phyloP scores from a whole-genome alignment of 176 grass and related monocot species.

The Ensete glaucum region DNA sequence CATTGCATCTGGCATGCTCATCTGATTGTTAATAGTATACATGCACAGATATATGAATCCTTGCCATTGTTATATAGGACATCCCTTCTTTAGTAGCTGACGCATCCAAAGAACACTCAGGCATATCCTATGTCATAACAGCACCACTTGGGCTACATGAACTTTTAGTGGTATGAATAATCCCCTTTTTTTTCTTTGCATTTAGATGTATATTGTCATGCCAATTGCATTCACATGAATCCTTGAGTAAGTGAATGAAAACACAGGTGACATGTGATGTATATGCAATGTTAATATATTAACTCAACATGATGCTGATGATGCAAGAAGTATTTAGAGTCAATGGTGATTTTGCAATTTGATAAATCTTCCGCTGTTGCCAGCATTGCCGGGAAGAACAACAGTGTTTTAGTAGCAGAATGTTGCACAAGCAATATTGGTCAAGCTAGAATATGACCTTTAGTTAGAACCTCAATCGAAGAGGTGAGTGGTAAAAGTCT shows the following conservation, averaged over 20 bases:
- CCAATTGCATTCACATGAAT: not conserved
- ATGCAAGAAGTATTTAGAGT: not conserved
- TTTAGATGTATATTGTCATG: constrained; percentile 3
- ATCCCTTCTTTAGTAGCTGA: constrained; percentile 69
- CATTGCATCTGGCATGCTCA: not conserved
- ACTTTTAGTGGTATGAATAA: constrained; percentile 77
- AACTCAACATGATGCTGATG: not conserved
- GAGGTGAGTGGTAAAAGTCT: too few relatives aligned
- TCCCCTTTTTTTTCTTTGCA: constrained; percentile 5
- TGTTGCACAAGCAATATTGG: too few relatives aligned
- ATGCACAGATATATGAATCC: not conserved
- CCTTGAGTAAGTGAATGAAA: not conserved
- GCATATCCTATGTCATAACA: constrained; percentile 66
- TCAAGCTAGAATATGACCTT: too few relatives aligned
- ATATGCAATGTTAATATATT: too few relatives aligned
- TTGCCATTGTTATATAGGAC: constrained; percentile 37
- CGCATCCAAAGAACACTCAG: constrained; percentile 56
- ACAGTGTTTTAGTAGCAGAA: too few relatives aligned
- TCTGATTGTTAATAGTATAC: not conserved
- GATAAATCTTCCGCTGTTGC: too few relatives aligned
- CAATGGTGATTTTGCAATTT: too few relatives aligned
- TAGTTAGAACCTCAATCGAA: too few relatives aligned
- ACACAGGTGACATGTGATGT: not conserved
- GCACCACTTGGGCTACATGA: constrained; percentile 87
- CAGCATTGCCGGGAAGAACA: too few relatives aligned